A percentile compares a stretch with the other conserved stretches of the same genome.
Conservation (phyloP, 2,329 filamentous ascomycete species). For the Fusarium cyanostomum region DNA sequence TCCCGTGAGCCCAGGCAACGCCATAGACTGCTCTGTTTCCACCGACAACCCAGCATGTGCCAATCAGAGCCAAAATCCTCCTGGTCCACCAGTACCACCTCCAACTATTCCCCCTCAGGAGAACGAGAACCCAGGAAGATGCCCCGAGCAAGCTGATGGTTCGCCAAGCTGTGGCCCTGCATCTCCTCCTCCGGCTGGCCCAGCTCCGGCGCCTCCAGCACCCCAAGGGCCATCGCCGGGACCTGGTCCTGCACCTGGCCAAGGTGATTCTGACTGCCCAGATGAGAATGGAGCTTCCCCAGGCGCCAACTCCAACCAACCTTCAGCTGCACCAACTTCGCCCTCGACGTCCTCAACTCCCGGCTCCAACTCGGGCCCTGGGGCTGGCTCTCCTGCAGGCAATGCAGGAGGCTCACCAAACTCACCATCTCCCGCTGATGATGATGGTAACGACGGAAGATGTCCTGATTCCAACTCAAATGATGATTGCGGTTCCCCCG, state of each 20-base stretch:
- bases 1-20: not conserved
- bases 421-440: not conserved
- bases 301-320: not conserved
- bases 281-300: not conserved
- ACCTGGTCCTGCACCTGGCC: not conserved
- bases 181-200: not conserved
- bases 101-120: not conserved
- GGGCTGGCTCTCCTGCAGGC: not conserved
- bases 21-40: slow-evolving; percentile 1
- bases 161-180: not conserved
- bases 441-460: not conserved
- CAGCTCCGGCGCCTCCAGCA: not conserved
- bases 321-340: not conserved
- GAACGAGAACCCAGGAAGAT: not conserved
- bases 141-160: not conserved
- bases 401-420: not conserved
- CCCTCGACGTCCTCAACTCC: not conserved
- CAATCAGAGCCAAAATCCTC: not conserved
- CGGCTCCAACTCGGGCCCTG: not conserved
- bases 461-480: not conserved
- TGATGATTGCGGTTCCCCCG: not conserved
- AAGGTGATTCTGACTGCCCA: not conserved
- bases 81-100: not conserved
- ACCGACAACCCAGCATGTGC: slow-evolving; percentile 5
- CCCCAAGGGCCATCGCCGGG: slow-evolving; percentile 1